Base-by-base conservation (phyloP, 2,329 filamentous ascomycete genomes). In the Colletotrichum orchidophilum region DNA sequence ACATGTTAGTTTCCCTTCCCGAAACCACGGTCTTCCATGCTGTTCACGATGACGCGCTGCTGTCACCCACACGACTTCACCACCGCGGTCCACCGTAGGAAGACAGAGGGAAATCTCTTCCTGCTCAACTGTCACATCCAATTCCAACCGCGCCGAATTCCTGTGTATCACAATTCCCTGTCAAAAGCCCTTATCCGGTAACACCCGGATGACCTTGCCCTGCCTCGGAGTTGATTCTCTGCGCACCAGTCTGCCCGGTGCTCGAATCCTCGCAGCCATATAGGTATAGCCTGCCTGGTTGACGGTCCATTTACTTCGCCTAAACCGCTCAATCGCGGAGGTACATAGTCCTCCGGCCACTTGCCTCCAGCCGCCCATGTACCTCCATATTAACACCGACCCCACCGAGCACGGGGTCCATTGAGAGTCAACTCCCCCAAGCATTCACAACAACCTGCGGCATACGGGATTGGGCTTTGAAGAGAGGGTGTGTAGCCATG, bases 111-210 rank as follows among this genome's bases (percentile, higher is more conserved):
- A 27, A 39, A 26, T 39, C 18, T 18, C 29, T 27, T 9, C 49
- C 21, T n/a, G 21, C 39, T 53, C 3, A 27, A 18, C 58, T 24
- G 18, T 18, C 42, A 26, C 46, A 35, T 33, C 27, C 42, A 13
- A 31, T 15, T 46, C 8, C 6, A n/a, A n/a, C 39, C 21, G 39
- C 18, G n/a, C 39, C 8, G 29, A 24, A n/a, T 24, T 50, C n/a
- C 33, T 76, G 73, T 75, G 74, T 76, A 74, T 76, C 73, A 52
- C 63, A 66, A 53, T 66, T 73, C 73, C 73, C 75, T n/a, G 73
- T 71, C 63, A 71, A 46, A 50, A 71, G 49, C 66, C 73, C 73
- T 74, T 73, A 75, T 77, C 74, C 70, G 61, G 59, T 53, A 66
- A 65, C 39, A 21, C 65, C 62, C 64, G 70, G 73, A 54, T 68